Evolutionary conservation across 2,329 filamentous ascomycete species (phyloP), one percentile per base, ranked within the genome.

Genomic region (Colletotrichum destructivum): DNA sequence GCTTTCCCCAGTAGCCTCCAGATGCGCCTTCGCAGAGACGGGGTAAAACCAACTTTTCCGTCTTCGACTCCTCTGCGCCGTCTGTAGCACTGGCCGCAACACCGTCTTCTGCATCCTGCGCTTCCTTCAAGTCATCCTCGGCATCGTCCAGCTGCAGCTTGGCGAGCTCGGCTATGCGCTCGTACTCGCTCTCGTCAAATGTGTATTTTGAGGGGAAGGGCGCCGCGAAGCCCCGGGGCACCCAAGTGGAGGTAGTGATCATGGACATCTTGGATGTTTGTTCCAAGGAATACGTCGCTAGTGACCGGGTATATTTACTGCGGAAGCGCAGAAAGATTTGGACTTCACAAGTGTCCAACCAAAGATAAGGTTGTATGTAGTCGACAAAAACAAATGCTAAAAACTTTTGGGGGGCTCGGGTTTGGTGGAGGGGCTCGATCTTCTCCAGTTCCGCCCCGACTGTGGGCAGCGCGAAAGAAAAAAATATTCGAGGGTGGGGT

Each of bases 121-220:
- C 94, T 76, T 93, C 91, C 75, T 92, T 90, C 73, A 97, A 84
- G 78, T 96, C 95, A 38, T 95, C 93, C 78, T 96, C 92, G 35
- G 96, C 96, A 83, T 98, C 96, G 79, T 98, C 94, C 42, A 98
- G 89, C 83, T 97, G 93, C 73, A 94, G 85, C 81, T 92, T 91
- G 40, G 93, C 93, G 74, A 95, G 86, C 78, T 89, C 88, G 18
- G 92, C 92, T 84, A 95, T 95, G 77, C 93, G 89, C 78, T 90
- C 88, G 77, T 93, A 93, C 81, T 95, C 93, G 74, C 88, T 87
- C 80, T 95, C 93, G 81, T 94, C 90, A 69, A 95, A 90, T 70
- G 91, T 89, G 80, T 94, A 94, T 81, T 93, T 93, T 51, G 88
- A 87, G 18, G 93, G 93, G 76, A 94, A 94, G 60, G 91, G 91